These are phyloP conservation scores for Daedaleopsis sinensis DNA, from an alignment of 768 basidiomycete genomes.

Conservation along the genomic window DNA sequence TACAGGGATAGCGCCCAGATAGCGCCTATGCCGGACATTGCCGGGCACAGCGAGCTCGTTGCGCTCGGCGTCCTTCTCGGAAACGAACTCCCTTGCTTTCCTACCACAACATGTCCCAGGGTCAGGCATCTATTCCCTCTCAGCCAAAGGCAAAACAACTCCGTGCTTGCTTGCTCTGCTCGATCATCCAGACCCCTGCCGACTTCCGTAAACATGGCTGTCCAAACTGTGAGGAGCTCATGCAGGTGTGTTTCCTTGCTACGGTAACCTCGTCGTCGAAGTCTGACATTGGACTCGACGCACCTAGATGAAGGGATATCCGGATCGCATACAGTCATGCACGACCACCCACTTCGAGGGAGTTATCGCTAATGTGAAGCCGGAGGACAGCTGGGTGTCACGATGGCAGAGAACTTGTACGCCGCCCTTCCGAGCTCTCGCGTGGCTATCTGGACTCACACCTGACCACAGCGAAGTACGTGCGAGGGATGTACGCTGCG, in stretches of 20 bases:
- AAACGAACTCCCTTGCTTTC: neutral
- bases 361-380: slow-evolving; percentile 82
- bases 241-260: slow-evolving; percentile 65
- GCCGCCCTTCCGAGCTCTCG: slow-evolving; percentile 25
- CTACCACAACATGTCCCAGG: slow-evolving; percentile 25
- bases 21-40: slow-evolving; percentile 13
- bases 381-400: slow-evolving; percentile 92
- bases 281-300: neutral
- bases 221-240: slow-evolving; percentile 95
- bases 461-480: slow-evolving; percentile 73
- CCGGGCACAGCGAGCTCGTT: slow-evolving; percentile 2
- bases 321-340: slow-evolving; percentile 81
- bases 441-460: neutral
- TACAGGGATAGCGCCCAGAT: neutral
- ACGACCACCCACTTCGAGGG: slow-evolving; percentile 95
- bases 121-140: slow-evolving; percentile 49
- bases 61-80: neutral
- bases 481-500: slow-evolving; percentile 91
- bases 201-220: slow-evolving; percentile 90
- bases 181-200: slow-evolving; percentile 78
- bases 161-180: slow-evolving; percentile 93
- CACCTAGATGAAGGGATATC: slow-evolving; percentile 80
- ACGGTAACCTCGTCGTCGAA: neutral
- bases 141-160: slow-evolving; percentile 73
- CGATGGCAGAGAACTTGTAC: slow-evolving; percentile 93